Percentiles rank a stretch among this genome's conserved stretches.
These are phyloP conservation scores for Danielozyma ontarioensis DNA, from an alignment of 805 yeast genomes.

Conservation along the genomic window DNA sequence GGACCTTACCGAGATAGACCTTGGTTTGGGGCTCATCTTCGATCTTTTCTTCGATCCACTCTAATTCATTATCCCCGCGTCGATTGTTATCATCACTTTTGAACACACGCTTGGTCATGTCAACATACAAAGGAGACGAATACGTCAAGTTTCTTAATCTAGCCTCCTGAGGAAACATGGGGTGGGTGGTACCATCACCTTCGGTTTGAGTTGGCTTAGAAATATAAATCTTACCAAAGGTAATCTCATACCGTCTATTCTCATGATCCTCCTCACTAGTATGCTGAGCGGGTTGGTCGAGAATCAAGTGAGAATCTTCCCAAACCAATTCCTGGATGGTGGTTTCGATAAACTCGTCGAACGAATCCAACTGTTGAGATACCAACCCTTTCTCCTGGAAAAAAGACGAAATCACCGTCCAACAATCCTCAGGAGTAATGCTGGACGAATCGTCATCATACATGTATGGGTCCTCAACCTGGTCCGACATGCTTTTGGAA, in stretches of 20 bases:
- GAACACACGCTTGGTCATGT: conserved; percentile 86
- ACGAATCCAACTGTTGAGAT: conserved; percentile 96
- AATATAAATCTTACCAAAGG: conserved; percentile 95
- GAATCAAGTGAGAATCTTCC: conserved; percentile 89
- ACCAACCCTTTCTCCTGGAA: conserved; percentile 96
- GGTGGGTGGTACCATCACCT: conserved; percentile 99
- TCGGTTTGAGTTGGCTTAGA: conserved; percentile 98
- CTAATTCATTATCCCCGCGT: conserved; percentile 37
- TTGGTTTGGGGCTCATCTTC: conserved; percentile 53
- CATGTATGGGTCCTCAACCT: conserved; percentile 56
- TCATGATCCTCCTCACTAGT: conserved; percentile 85
- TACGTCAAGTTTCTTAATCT: conserved; percentile 93
- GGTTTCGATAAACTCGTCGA: conserved; percentile 94
- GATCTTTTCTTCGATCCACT: conserved; percentile 48
- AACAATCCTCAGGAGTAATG: conserved; percentile 96
- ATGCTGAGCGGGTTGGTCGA: conserved; percentile 98
- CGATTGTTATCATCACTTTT: conserved; percentile 68
- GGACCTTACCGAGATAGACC: conserved; percentile 94
- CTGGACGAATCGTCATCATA: conserved; percentile 58
- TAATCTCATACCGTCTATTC: conserved; percentile 89
- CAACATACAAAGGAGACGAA: conserved; percentile 93
- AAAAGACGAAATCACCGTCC: conserved; percentile 96
- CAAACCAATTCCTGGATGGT: conserved; percentile 95
- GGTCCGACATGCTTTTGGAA: conserved; percentile 11
- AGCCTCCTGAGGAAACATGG: conserved; percentile 97